A percentile compares a stretch with the other conserved stretches of the same genome.
These are phyloP conservation scores for Xylaria sp. DNA, from an alignment of 2,329 filamentous ascomycete species.

Conservation along the genomic window DNA sequence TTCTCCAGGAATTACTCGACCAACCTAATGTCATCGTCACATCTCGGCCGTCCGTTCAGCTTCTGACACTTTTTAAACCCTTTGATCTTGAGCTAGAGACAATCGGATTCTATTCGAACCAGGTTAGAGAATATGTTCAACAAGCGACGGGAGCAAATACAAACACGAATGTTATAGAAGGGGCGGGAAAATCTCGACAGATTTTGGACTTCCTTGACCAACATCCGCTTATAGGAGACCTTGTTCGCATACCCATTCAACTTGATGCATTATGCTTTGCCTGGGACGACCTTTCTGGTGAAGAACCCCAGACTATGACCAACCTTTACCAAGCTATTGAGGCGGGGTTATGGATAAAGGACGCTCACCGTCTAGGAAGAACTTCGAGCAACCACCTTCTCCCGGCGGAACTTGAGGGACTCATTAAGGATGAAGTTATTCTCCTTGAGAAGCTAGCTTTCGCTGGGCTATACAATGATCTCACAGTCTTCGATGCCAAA, in stretches of 20 bases:
- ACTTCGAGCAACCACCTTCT: background rate
- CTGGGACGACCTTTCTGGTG: background rate
- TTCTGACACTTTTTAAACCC: background rate
- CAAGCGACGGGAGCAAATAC: background rate
- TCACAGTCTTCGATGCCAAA: background rate
- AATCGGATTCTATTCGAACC: constrained; percentile 11
- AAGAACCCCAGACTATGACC: constrained; percentile 2
- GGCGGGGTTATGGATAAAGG: background rate
- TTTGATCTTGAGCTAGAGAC: constrained; percentile 16
- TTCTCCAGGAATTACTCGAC: background rate
- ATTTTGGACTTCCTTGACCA: background rate
- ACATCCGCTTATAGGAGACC: background rate
- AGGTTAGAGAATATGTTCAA: background rate
- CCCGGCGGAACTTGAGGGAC: background rate
- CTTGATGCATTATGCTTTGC: constrained; percentile 15
- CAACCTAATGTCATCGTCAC: constrained; percentile 13
- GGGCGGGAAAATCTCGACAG: background rate
- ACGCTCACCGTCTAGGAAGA: background rate
- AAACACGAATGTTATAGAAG: background rate
- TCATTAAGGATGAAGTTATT: background rate
- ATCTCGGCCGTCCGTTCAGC: background rate
- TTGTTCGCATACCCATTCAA: constrained; percentile 11
- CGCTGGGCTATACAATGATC: background rate
- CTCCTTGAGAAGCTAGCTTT: background rate
- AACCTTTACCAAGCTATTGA: constrained; percentile 6